phyloP scores from a whole-genome alignment of 2,329 filamentous ascomycete species.

The Diaporthe velutina region DNA sequence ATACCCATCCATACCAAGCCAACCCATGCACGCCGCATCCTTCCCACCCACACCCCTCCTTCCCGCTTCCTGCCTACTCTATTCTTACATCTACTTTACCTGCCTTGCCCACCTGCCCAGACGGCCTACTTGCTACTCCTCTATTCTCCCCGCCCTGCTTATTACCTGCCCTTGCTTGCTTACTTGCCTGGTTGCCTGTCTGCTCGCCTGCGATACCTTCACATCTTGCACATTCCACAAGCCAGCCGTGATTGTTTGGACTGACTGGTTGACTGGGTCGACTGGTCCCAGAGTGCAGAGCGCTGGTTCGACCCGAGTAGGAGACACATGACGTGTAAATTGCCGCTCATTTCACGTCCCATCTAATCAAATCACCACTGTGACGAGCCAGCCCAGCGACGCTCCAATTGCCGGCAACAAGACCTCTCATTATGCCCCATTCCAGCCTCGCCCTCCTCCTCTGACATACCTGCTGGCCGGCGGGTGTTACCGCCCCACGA shows the following conservation, averaged over 20 bases:
- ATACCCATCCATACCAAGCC: background rate
- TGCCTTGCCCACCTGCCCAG: background rate
- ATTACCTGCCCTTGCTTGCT: background rate
- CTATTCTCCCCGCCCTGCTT: background rate
- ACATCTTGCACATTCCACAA: background rate
- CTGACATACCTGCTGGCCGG: constrained; percentile 36
- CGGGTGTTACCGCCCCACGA: constrained; percentile 36
- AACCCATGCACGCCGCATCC: constrained; percentile 15
- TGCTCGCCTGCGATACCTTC: background rate
- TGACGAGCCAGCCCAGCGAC: constrained; percentile 16
- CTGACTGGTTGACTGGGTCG: constrained; percentile 5
- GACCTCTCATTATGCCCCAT: constrained; percentile 33
- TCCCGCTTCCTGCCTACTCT: constrained; percentile 3
- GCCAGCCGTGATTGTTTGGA: background rate
- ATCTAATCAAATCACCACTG: constrained; percentile 27
- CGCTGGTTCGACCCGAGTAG: constrained; percentile 22
- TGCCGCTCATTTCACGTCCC: constrained; percentile 31
- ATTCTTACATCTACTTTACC: background rate
- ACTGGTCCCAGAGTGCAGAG: background rate
- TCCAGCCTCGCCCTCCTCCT: constrained; percentile 31
- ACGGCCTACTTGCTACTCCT: background rate
- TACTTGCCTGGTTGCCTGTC: background rate
- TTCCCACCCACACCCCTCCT: constrained; percentile 3
- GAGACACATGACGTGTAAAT: constrained; percentile 29
- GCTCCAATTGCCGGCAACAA: constrained; percentile 36